Base-by-base conservation (phyloP, 2,329 filamentous ascomycete species). In the Penicillium sclerotiorum region DNA sequence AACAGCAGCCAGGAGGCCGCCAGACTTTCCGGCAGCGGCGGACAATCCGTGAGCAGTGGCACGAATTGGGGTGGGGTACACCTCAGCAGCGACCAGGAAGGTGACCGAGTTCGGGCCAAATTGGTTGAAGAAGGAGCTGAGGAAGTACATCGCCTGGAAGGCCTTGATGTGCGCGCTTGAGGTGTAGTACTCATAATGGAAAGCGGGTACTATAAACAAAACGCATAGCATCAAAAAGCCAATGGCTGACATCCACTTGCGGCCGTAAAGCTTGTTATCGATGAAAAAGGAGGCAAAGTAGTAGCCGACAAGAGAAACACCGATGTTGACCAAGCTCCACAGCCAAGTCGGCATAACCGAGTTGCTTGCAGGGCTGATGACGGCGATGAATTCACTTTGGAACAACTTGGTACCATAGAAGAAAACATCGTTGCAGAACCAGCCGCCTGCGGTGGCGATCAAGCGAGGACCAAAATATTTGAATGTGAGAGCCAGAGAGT, bases 331-430 rank as follows among this genome's bases (percentile, higher is more conserved):
- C 68, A 97, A 73, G 75, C 94, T 96, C 87, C 91, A 97, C 39
- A 90, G 79, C 93, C 93, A 97, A 53, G 82, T 86, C 27, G 86
- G 86, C 83, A 96, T 88, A 69, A 96, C 83, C 7, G 88, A 90
- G 28, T 78, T 74, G 56, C 84, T 82, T 58, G 81, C 74, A 45
- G 84, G 80, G 47, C 86, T 88, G 60, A 96, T 86, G 66, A 94
- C 88, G 25, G 77, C 78, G 74, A 96, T 96, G 76, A 96, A 96
- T 68, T 93, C 83, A 55, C 82, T 83, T 76, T 96, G 92, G 82
- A 96, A 96, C 46, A 96, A 86, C 81, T 96, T 96, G 86, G 96
- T 96, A 62, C 93, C 93, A 77, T 97, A 97, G 80, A 97, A 97
- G 81, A 97, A 96, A 59, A 97, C 88, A 67, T 97, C 93, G 73